Evolutionary conservation across 2,329 filamentous ascomycete species (phyloP), one percentile per base, ranked within the genome.

Genomic region (Alternaria gaisen): DNA sequence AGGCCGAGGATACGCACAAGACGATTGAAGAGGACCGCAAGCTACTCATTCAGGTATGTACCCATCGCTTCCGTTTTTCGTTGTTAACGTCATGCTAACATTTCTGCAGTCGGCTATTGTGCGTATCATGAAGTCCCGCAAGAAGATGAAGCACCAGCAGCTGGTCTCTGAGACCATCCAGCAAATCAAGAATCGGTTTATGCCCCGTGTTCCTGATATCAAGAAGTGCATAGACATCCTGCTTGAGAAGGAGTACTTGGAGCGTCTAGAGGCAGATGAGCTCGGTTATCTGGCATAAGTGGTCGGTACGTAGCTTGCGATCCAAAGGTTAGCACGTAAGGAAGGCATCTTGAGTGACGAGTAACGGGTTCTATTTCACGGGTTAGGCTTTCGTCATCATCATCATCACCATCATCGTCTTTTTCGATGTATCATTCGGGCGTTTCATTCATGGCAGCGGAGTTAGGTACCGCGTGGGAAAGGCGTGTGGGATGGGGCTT

Each of bases 141-240:
- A 99, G 88, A 92, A 91, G 83, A 96, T 98, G 92, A 98, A 97
- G 87, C 94, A 99, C 82, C 89, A 90, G 63, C 91, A 95, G 76
- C 89, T 99, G 12, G 93, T 99, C 56, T 90, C 92, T 75, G 95
- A 99, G 82, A 96, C 94, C 24, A 98, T 99, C 79, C 91, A 90
- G 75, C 95, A 98, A 80, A 97, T 99, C 79, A 92, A 91, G 78
- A 90, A 89, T 42, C 92, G 95, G 41, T 99, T 99, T 80, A 89
- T 93, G 59, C 95, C 95, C 41, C 97, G 97, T 82, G 87, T 99
- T 30, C 85, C 88, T 16, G 95, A 99, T 72, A 99, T 99, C 87
- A 99, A 99, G 85, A 99, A 98, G 84, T 97, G 95, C 80, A 98
- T 99, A 78, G 95, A 99, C 81, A 97, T 97, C 67, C 86, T 99